Base-by-base conservation (phyloP, 495 filamentous ascomycete species). In the Chlorociboria aeruginascens region DNA sequence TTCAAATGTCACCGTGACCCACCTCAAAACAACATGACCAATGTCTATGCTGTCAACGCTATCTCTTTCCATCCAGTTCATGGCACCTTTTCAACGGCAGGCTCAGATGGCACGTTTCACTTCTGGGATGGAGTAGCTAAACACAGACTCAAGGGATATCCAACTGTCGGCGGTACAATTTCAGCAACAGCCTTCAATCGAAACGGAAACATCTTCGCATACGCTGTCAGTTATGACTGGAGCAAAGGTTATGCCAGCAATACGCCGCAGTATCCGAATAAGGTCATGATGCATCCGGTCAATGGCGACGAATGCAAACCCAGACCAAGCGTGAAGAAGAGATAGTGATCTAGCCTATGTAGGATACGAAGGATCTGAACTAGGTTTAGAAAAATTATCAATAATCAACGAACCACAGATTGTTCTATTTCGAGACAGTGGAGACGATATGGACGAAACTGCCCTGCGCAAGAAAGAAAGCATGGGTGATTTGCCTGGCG, bases 211-310 rank as follows among this genome's bases (percentile, higher is more conserved):
- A 85, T 90, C 54, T 93, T 95, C 59, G 89, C 87, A 13, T 96
- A 95, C 58, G 83, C 88, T 6, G 76, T 93, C 29, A 89, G 85
- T 57, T 96, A 96, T 56, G 89, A 96, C 68, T 96, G 89, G 89
- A 85, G 82, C 60, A 93, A 93, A 65, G 89, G 89, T 9, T 90
- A 86, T 63, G 69, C 74, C 7, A 72, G 62, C 29, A 90, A 92
- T 62, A 86, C 62, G 29, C 78, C 74, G 16, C 71, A 79, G 52
- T 73, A 76, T 34, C 72, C 80, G 6, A 89, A 81, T 63, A 93
- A 92, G 65, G 77, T 96, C 45, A 89, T 93, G 79, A 68, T 96
- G 53, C 88, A 92, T 66, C 77, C 79, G 0, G 76, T 95, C 10
- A 67, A 67, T 37, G 72, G 70, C 17, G 86, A 92, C 50, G 86